Base-by-base conservation (phyloP, 164 flowering plant genomes). In the Tetrastigma voinierianum region DNA sequence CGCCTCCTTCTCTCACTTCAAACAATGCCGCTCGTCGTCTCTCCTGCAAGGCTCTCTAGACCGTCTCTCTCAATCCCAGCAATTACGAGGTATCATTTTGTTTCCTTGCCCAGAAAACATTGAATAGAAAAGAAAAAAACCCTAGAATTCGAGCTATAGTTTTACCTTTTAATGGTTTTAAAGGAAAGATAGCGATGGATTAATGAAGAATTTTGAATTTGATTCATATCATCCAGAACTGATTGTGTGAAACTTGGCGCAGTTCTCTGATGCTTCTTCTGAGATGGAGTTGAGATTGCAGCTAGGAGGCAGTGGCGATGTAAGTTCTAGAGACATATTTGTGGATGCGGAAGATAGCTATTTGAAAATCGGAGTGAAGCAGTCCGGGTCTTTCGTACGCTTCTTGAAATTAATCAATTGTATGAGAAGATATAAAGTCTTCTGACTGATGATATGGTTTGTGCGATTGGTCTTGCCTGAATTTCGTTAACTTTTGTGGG, bases 361-460 rank as follows among this genome's bases (percentile, higher is more conserved):
- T 48, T 83, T 96, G 62, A 65, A 76, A 8, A 72, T 92, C 58
- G 83, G 64, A n/a, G 70, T 84, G n/a, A 64, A 72, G 64, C 67
- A 59, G 6, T 57, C n/a, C 78, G 97, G 85, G 54, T 76, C 82
- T 48, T 24, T 72, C 47, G 21, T 44, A 90, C 97, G 17, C 79
- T 92, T 24, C 65, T 96, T 60, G 90, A 90, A 75, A 80, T 86
- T 24, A 77, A 70, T 61, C 59, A 70, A n/a, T 83, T 96, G 49
- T 92, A 84, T 83, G 95, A 83, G 20, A 89, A 63, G 83, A n/a
- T n/a, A 92, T 96, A 77, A 90, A 86, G 82, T 90, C 99, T 62
- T 73, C 87, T 10, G 99, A 92, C 98, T n/a, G n/a, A n/a, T n/a
- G 63, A 96, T 92, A 82, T 96, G 99, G 99, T 93, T 65, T 32